Evolutionary conservation across 1,284 basidiomycete genomes (phyloP).

Genomic region (Coniophora puteana): DNA sequence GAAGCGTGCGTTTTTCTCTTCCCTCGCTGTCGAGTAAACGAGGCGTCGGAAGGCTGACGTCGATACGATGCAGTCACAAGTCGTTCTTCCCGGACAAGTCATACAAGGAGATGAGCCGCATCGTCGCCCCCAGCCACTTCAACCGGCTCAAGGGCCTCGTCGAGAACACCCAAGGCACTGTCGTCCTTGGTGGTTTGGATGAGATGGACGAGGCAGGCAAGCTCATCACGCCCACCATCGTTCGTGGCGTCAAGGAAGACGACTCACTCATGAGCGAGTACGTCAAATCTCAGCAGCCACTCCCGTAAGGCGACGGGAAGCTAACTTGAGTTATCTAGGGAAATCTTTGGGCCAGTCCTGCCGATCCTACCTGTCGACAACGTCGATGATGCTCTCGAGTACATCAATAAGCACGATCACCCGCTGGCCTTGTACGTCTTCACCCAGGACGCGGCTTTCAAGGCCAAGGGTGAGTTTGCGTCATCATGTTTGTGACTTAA

Average conservation of each 20-base stretch:
- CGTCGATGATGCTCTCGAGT: constrained; percentile 69
- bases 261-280: constrained; percentile 79
- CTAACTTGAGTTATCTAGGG: constrained; percentile 31
- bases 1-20: constrained; percentile 43
- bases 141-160: constrained; percentile 62
- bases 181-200: constrained; percentile 76
- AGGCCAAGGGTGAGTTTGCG: constrained; percentile 48
- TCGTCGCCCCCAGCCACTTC: constrained; percentile 54
- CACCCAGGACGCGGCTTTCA: constrained; percentile 53
- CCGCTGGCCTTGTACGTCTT: constrained; percentile 81
- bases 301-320: neutral
- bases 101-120: constrained; percentile 42
- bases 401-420: constrained; percentile 66
- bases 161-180: constrained; percentile 64
- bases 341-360: constrained; percentile 76
- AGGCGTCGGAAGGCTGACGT: constrained; percentile 1
- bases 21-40: neutral
- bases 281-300: constrained; percentile 18
- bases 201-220: constrained; percentile 53
- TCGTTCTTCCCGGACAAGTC: constrained; percentile 49
- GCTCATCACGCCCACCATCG: constrained; percentile 67
- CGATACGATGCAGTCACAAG: constrained; percentile 35
- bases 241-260: constrained; percentile 56
- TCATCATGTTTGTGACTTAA: neutral
- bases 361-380: constrained; percentile 74